Conservation (phyloP, 139 green algal genomes). For the Chlamydomonas asymmetrica region DNA sequence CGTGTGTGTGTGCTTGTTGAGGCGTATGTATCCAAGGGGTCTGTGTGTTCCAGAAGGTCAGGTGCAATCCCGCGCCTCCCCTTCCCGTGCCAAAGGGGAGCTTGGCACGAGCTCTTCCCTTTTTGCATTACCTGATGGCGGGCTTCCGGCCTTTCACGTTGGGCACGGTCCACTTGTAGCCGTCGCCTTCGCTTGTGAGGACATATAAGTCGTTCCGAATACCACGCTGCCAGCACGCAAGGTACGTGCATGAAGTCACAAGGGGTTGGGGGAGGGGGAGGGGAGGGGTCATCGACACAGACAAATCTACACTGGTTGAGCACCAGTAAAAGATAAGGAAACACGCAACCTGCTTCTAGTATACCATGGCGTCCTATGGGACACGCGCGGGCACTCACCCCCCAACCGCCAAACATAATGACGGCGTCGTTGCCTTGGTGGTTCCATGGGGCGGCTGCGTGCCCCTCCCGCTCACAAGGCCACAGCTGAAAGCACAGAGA, state of each 20-base stretch:
- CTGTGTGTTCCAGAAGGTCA: background rate
- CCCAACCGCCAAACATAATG: conserved; percentile 44
- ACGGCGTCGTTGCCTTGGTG: conserved; percentile 10
- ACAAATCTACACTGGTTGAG: background rate
- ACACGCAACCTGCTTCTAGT: background rate
- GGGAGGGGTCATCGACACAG: background rate
- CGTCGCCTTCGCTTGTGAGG: too few species aligned
- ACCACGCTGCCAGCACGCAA: background rate
- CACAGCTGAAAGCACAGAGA: background rate
- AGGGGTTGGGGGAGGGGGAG: background rate
- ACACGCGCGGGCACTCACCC: conserved; percentile 28
- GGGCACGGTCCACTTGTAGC: conserved; percentile 22
- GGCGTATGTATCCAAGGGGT: too few species aligned
- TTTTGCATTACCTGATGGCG: background rate
- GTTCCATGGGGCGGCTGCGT: conserved; percentile 34
- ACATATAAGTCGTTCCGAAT: background rate
- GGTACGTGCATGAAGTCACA: background rate
- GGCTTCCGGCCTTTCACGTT: conserved; percentile 6
- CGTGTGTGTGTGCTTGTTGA: too few species aligned
- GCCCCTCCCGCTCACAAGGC: conserved; percentile 28
- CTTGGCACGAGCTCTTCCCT: background rate
- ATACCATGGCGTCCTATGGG: conserved; percentile 19
- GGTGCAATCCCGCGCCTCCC: background rate
- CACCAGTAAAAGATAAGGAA: background rate
- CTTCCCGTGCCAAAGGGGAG: background rate